These are phyloP conservation scores for Scenedesmus sp. DNA, from an alignment of 163 green algal genomes.

Conservation along the genomic window DNA sequence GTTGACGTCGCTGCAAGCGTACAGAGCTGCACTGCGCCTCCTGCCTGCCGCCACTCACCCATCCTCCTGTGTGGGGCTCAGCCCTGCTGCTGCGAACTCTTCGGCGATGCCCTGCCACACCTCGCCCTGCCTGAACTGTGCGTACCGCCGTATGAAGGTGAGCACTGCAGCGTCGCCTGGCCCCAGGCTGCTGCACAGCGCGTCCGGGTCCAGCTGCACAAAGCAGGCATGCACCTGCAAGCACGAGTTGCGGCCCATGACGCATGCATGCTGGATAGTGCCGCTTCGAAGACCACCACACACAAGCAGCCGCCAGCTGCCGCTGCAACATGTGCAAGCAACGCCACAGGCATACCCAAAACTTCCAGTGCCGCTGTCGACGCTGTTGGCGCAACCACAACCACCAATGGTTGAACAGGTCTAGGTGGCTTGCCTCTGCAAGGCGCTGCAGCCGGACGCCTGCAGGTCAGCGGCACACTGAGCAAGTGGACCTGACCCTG, in stretches of 20 bases:
- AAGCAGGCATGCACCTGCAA: slow-evolving; percentile 63
- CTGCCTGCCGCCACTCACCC: slow-evolving; percentile 10
- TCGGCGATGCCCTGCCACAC: slow-evolving; percentile 69
- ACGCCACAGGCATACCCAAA: too few relatives aligned
- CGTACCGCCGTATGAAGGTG: slow-evolving; percentile 62
- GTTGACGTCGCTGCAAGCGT: too few relatives aligned
- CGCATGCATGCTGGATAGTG: neutral
- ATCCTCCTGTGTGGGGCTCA: slow-evolving; percentile 37
- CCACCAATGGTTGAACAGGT: too few relatives aligned
- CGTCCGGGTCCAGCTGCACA: slow-evolving; percentile 51
- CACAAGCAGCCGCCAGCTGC: neutral
- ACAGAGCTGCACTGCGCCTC: too few relatives aligned
- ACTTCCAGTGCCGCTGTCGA: too few relatives aligned
- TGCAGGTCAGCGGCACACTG: too few relatives aligned
- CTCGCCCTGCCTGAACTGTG: slow-evolving; percentile 79
- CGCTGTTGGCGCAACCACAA: too few relatives aligned
- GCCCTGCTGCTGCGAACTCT: slow-evolving; percentile 15
- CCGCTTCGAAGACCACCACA: too few relatives aligned
- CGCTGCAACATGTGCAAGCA: neutral
- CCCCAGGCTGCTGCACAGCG: neutral
- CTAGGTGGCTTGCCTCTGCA: too few relatives aligned
- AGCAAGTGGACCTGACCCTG: too few relatives aligned
- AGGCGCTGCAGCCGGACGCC: too few relatives aligned
- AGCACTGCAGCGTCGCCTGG: slow-evolving; percentile 51
- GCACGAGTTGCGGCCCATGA: neutral